Evolutionary conservation across 1,139 yeast genomes (phyloP).

Genomic region (Magnusiomyces paraingens): DNA sequence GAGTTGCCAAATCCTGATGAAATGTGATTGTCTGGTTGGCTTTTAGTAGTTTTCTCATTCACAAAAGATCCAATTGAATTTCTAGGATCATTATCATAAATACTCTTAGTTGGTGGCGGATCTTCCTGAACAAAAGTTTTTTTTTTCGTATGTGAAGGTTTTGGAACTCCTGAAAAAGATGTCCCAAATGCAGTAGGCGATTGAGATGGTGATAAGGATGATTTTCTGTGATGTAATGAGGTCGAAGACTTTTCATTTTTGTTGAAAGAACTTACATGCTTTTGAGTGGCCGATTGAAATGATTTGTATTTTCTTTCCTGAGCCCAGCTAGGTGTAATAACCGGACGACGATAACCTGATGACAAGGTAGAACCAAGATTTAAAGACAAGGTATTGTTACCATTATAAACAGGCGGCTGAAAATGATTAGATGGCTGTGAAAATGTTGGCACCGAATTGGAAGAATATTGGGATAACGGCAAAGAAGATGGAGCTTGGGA

Average conservation of each 20-base stretch:
- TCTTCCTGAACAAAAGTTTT: constrained; percentile 27
- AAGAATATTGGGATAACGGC: neutral
- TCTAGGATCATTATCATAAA: constrained; percentile 24
- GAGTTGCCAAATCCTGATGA: constrained; percentile 14
- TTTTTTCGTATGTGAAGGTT: constrained; percentile 24
- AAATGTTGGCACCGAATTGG: neutral
- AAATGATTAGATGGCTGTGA: neutral
- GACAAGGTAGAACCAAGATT: neutral
- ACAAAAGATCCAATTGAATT: neutral
- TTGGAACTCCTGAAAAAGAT: constrained; percentile 27
- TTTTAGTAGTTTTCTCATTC: constrained; percentile 10
- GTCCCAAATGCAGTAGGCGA: constrained; percentile 18
- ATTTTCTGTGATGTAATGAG: constrained; percentile 7
- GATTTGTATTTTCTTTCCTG: constrained; percentile 9
- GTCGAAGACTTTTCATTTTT: constrained; percentile 12
- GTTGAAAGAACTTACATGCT: constrained; percentile 16
- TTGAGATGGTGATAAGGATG: constrained; percentile 13
- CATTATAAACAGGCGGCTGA: neutral
- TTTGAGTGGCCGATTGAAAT: constrained; percentile 9
- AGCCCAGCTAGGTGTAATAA: constrained; percentile 14
- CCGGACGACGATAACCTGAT: constrained; percentile 2
- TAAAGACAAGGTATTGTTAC: neutral
- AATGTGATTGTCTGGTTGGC: constrained; percentile 16
- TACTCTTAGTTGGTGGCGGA: constrained; percentile 33
- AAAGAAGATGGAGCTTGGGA: neutral